Percentiles rank a stretch among this genome's conserved stretches.
These are phyloP conservation scores for Hansenula sp. DNA, from an alignment of 1,139 yeast genomes.

Conservation along the genomic window DNA sequence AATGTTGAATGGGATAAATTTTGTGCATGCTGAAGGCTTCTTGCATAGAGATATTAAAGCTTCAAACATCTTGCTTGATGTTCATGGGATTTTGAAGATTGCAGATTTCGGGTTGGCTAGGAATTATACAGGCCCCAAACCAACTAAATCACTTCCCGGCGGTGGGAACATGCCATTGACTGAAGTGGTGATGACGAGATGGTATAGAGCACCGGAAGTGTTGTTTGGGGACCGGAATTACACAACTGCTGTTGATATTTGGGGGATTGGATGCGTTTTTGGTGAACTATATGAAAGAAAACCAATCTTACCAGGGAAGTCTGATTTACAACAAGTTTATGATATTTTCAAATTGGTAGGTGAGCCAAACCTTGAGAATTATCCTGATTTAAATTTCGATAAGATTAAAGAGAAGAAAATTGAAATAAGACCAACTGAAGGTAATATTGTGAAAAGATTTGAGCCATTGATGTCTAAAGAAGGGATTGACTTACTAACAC, in stretches of 20 bases:
- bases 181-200: constrained; percentile 88
- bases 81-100: constrained; percentile 70
- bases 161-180: constrained; percentile 80
- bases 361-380: constrained; percentile 59
- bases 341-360: constrained; percentile 80
- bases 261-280: constrained; percentile 97
- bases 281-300: constrained; percentile 81
- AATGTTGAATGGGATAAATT: constrained; percentile 73
- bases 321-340: constrained; percentile 91
- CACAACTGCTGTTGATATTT: constrained; percentile 91
- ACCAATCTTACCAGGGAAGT: constrained; percentile 82
- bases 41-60: constrained; percentile 94
- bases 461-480: constrained; percentile 26
- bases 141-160: constrained; percentile 49
- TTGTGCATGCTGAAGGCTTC: constrained; percentile 65
- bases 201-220: constrained; percentile 97
- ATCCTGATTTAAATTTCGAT: constrained; percentile 55
- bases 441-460: constrained; percentile 53
- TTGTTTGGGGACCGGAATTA: constrained; percentile 80
- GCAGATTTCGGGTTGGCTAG: constrained; percentile 97
- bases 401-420: constrained; percentile 7
- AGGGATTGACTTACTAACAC: constrained; percentile 42
- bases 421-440: constrained; percentile 33
- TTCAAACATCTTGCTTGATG: constrained; percentile 82
- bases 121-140: constrained; percentile 66